Base-by-base conservation (phyloP, 768 basidiomycete species). In the Podaxis mareebaensis region DNA sequence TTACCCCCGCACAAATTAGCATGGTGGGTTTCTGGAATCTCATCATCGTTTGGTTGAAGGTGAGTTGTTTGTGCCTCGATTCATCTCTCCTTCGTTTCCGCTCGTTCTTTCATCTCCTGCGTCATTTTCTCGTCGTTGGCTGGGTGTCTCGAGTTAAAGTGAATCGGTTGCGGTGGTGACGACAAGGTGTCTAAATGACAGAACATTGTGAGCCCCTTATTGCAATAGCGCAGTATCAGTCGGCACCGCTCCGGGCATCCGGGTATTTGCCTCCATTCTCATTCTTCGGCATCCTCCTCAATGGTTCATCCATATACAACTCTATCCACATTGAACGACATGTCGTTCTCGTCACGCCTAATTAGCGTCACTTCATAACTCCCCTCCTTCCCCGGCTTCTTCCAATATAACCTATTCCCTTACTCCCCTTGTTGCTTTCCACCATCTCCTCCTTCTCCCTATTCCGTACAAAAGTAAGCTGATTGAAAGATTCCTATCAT, bases 1-100 rank as follows among this genome's bases (percentile, higher is more conserved):
- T 89, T 68, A 84, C 86, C 0, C 89, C 95, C 0, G 84, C 89
- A 7, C 83, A 98, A 71, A 82, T 99, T 20, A 87, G 87, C 68
- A 91, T 97, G 91, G 86, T 98, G 52, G 95, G 96, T 0, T 96
- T 97, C 70, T 99, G 96, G 96, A 98, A 96, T 71, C 81, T 99
- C 53, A 91, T 96, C 28, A 80, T 98, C 36, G 92, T 98, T 1
- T 99, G 96, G 97, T 78, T 99, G 1, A 99, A 99, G 85, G 96
- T 94, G 68, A 15, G 81, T 67, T 28, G 38, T 24, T 56, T 12
- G 15, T 20, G 10, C 36, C 54, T 63, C 42, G 26, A 54, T 61
- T 48, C n/a, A 26, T 33, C n/a, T 46, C n/a, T 2, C 36, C 26
- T 42, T 61, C 39, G 20, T 39, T 42, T 46, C 44, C 15, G 44